Evolutionary conservation across 2,329 filamentous ascomycete species (phyloP), one percentile per base, ranked within the genome.

Genomic region (Penicillium sp.): DNA sequence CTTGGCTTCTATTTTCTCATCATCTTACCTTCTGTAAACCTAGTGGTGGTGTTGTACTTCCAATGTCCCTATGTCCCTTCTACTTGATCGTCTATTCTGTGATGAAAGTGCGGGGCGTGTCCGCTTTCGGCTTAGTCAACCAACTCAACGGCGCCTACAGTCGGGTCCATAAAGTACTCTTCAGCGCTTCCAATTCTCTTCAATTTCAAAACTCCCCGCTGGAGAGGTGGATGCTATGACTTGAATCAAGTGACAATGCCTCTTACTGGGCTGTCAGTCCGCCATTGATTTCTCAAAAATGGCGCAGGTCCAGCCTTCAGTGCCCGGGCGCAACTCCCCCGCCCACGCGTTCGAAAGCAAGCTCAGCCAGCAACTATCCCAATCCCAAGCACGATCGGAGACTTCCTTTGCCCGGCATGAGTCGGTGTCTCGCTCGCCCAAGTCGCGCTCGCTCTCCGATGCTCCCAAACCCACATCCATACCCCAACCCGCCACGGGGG

Each of bases 401-500:
- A 58, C 68, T 10, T 63, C 68, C 38, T 34, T 47, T 11, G n/a
- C 38, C 17, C 49, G 17, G 1, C 51, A 20, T 15, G 55, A 60
- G 35, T 22, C 43, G 34, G 61, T 69, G 52, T 66, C 74, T 35
- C 68, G 67, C 38, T 71, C 75, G n/a, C 70, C 75, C 25, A 89
- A 86, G 74, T 80, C 84, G 41, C 81, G 88, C 63, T 90, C 88
- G 52, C 75, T 90, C 61, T 90, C 88, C 4, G 88, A 90, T 72
- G 84, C 86, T 49, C 84, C 86, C 8, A 85, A 83, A 62, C 79
- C 79, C 25, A 80, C 82, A 64, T 75, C 87, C 17, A 86, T 84
- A 5, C 82, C 86, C 4, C 86, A 87, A 39, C 84, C 87, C 43
- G 83, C 86, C 53, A 73, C 85, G 55, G 81, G 84, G 55, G 80